Evolutionary conservation across 371 early-diverging fungal species (phyloP).

Genomic region (Lichtheimia hyalospora): DNA sequence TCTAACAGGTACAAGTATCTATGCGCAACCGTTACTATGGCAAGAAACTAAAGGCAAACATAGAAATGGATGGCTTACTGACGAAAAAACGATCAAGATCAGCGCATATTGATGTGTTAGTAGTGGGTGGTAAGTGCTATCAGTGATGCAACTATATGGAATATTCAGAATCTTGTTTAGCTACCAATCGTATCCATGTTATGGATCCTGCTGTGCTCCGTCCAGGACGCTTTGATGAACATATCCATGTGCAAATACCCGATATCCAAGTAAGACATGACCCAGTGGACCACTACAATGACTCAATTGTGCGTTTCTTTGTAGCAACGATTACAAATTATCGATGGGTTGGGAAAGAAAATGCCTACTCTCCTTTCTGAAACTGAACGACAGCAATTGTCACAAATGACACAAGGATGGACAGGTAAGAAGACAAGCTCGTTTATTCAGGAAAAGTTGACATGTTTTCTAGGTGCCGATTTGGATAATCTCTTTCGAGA

Average conservation of each 20-base stretch:
- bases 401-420: conserved; percentile 41
- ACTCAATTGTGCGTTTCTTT: conserved; percentile 2
- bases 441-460: background rate
- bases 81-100: conserved; percentile 35
- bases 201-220: conserved; percentile 95
- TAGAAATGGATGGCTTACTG: conserved; percentile 84
- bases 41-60: background rate
- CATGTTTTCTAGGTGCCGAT: conserved; percentile 47
- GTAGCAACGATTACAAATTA: conserved; percentile 54
- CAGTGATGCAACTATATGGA: background rate
- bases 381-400: conserved; percentile 30
- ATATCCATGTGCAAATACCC: conserved; percentile 82
- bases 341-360: conserved; percentile 56
- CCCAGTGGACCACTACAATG: background rate
- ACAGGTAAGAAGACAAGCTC: conserved; percentile 40
- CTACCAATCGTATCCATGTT: conserved; percentile 67
- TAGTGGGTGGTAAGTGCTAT: conserved; percentile 65
- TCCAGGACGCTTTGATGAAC: conserved; percentile 99
- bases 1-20: conserved; percentile 59
- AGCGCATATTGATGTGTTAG: conserved; percentile 62
- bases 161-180: conserved; percentile 21
- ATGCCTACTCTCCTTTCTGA: conserved; percentile 54
- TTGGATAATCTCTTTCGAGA: conserved; percentile 64
- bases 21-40: background rate
- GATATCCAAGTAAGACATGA: background rate